These are phyloP conservation scores for Wakefieldia striispora DNA, from an alignment of 768 basidiomycete species.

Conservation along the genomic window DNA sequence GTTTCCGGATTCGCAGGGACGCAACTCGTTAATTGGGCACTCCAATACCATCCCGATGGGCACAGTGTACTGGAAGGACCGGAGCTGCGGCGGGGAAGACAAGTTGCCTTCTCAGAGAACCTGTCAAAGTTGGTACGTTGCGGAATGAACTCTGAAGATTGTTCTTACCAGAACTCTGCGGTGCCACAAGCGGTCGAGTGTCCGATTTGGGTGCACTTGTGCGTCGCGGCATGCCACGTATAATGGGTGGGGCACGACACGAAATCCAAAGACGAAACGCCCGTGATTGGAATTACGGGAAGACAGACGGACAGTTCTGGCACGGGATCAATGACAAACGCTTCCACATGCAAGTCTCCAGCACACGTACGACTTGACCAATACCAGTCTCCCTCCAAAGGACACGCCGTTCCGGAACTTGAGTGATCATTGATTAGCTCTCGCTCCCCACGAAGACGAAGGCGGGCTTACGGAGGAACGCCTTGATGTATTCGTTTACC, in stretches of 20 bases:
- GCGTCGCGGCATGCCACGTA: constrained; percentile 3
- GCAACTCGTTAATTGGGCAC: constrained; percentile 2
- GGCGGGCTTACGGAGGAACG: constrained; percentile 15
- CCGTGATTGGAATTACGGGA: constrained; percentile 4
- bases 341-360: neutral
- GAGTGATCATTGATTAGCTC: neutral
- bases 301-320: constrained; percentile 15
- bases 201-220: constrained; percentile 3
- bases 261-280: neutral
- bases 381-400: constrained; percentile 8
- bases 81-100: constrained; percentile 5
- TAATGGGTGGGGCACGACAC: constrained; percentile 8
- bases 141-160: neutral
- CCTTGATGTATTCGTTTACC: neutral
- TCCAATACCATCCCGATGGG: constrained; percentile 21
- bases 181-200: neutral
- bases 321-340: neutral
- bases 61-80: constrained; percentile 1
- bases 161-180: constrained; percentile 12
- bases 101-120: constrained; percentile 14
- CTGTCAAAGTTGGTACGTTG: neutral
- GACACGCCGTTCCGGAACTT: constrained; percentile 11
- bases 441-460: neutral
- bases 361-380: constrained; percentile 16
- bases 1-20: constrained; percentile 11